A percentile compares a stretch with the other conserved stretches of the same genome.
phyloP scores from a whole-genome alignment of 2,329 filamentous ascomycete genomes.

The Parasarocladium wereldwijsianum region DNA sequence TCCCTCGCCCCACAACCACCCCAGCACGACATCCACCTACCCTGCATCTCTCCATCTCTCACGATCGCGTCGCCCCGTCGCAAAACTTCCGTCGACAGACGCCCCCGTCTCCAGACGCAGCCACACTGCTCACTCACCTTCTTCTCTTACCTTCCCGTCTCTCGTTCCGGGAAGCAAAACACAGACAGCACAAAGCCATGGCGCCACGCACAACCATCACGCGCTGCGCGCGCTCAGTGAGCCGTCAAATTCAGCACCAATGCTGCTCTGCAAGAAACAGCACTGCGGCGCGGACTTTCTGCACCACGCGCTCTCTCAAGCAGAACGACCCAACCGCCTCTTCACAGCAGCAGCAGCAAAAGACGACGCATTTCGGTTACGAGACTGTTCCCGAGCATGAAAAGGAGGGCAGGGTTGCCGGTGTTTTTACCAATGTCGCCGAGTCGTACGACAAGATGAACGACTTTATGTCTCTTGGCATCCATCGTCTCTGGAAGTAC shows the following conservation, averaged over 20 bases:
- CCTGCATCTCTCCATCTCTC: constrained; percentile 1
- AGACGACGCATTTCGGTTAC: constrained; percentile 73
- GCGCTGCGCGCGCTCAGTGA: constrained; percentile 12
- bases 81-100: constrained; percentile 3
- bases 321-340: constrained; percentile 11
- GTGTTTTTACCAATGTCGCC: constrained; percentile 90
- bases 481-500: constrained; percentile 87
- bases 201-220: constrained; percentile 10
- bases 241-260: constrained; percentile 3
- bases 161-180: no score
- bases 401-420: constrained; percentile 59
- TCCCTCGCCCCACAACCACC: background rate
- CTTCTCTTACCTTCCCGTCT: background rate
- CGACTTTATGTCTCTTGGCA: constrained; percentile 95
- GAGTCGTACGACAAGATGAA: constrained; percentile 97
- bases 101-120: background rate
- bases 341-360: constrained; percentile 30
- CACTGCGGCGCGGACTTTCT: constrained; percentile 13
- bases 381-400: constrained; percentile 68
- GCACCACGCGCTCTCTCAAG: constrained; percentile 10
- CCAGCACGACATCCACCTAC: background rate
- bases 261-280: background rate
- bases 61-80: background rate
- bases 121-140: background rate
- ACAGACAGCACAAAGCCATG: no score